Conservation (phyloP, 2,329 filamentous ascomycete species). For the Hortaea sp. region DNA sequence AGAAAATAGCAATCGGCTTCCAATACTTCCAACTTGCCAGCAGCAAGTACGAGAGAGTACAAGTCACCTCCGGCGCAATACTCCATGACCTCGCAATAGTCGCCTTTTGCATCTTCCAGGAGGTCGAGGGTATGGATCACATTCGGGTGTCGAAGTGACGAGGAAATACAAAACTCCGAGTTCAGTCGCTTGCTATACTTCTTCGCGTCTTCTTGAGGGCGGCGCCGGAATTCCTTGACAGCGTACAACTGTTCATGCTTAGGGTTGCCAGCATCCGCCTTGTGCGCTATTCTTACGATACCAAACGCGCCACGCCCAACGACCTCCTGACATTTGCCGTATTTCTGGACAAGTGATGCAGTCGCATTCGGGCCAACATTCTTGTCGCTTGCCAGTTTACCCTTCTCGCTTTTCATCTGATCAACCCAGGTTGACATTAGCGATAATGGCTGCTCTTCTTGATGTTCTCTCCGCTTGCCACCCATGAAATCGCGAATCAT, state of each 20-base stretch:
- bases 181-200: conserved; percentile 97
- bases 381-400: conserved; percentile 62
- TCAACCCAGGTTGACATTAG: conserved; percentile 95
- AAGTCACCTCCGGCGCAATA: conserved; percentile 94
- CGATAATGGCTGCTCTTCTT: conserved; percentile 71
- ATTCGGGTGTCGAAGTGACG: conserved; percentile 89
- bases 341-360: conserved; percentile 82
- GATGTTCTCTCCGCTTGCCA: conserved; percentile 68
- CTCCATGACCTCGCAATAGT: conserved; percentile 99
- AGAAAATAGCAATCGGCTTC: conserved; percentile 99
- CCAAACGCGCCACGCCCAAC: conserved; percentile 94
- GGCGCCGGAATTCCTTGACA: conserved; percentile 93
- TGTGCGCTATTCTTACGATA: conserved; percentile 95
- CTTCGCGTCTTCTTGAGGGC: conserved; percentile 88
- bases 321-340: conserved; percentile 96
- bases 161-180: conserved; percentile 97
- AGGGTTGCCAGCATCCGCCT: conserved; percentile 69
- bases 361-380: conserved; percentile 65
- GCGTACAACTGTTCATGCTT: conserved; percentile 83
- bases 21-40: conserved; percentile 79
- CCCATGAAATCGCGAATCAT: conserved; percentile 77
- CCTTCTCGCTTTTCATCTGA: conserved; percentile 79
- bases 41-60: conserved; percentile 84
- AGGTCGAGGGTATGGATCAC: conserved; percentile 96
- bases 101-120: conserved; percentile 88